These are phyloP conservation scores for Kandelia obovata DNA, from an alignment of 345 rosid genomes.

Conservation along the genomic window DNA sequence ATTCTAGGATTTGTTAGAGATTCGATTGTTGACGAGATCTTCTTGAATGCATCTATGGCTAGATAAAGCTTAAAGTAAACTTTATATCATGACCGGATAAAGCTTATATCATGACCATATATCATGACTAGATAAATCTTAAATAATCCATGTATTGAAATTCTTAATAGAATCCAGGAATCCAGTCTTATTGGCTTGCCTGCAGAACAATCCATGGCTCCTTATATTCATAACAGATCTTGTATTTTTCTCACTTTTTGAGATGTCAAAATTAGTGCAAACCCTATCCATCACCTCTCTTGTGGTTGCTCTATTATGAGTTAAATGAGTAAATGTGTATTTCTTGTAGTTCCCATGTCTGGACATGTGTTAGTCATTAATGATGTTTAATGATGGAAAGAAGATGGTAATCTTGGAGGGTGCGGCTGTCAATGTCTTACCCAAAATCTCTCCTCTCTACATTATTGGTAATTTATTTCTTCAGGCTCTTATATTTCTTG, in stretches of 20 bases:
- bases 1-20: conserved; percentile 1
- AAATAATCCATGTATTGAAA: neutral
- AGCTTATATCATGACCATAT: neutral
- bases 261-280: too few relatives aligned
- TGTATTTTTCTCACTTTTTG: neutral
- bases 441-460: neutral
- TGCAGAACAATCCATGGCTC: neutral
- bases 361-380: neutral
- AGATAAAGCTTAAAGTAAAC: neutral
- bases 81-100: too few relatives aligned
- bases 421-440: neutral
- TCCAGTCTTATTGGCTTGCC: neutral
- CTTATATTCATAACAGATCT: neutral
- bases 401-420: neutral
- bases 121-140: neutral
- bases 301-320: neutral
- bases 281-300: too few relatives aligned
- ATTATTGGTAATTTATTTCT: conserved; percentile 8
- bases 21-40: too few relatives aligned
- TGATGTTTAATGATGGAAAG: conserved; percentile 13
- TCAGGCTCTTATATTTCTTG: conserved; percentile 14
- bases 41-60: too few relatives aligned
- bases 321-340: neutral
- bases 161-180: neutral
- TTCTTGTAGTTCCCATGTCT: neutral